Percentiles rank a stretch among this genome's conserved stretches.
Evolutionary conservation across 331 rosid genomes (phyloP).

Genomic region (Acacia concinna): DNA sequence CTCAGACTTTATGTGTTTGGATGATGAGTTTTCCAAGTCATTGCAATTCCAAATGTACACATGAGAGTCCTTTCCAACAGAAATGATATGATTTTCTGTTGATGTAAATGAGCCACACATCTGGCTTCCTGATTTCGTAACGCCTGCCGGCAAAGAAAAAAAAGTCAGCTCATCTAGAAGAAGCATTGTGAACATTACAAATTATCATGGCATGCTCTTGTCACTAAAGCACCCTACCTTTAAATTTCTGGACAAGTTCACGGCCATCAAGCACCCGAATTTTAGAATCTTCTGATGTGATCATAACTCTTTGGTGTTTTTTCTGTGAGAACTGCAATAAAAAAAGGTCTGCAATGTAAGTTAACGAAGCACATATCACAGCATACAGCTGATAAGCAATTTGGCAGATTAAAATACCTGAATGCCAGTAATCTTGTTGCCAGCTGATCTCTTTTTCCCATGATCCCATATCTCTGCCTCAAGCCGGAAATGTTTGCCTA

Average conservation of each 20-base stretch:
- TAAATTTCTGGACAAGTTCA: constrained; percentile 60
- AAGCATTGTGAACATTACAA: neutral
- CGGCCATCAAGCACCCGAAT: constrained; percentile 66
- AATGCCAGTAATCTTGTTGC: constrained; percentile 84
- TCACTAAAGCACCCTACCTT: constrained; percentile 47
- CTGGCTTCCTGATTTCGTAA: constrained; percentile 65
- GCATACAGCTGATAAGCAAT: neutral
- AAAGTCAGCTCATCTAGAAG: constrained; percentile 5
- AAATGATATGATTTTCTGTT: constrained; percentile 60
- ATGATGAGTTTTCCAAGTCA: constrained; percentile 28
- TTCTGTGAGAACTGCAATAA: constrained; percentile 67
- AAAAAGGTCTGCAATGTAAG: constrained; percentile 19
- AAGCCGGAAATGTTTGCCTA: constrained; percentile 63
- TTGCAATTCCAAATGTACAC: constrained; percentile 73
- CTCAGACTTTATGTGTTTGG: constrained; percentile 48
- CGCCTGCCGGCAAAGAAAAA: constrained; percentile 32
- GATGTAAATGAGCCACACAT: constrained; percentile 72
- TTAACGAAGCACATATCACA: neutral
- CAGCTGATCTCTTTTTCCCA: constrained; percentile 59
- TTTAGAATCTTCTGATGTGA: constrained; percentile 87
- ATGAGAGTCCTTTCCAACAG: constrained; percentile 76
- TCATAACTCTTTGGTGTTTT: constrained; percentile 57
- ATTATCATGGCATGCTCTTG: neutral
- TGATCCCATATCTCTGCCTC: constrained; percentile 49
- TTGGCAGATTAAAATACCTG: constrained; percentile 60